phyloP scores from a whole-genome alignment of 2,329 filamentous ascomycete species.

The Neofusicoccum laricinum region DNA sequence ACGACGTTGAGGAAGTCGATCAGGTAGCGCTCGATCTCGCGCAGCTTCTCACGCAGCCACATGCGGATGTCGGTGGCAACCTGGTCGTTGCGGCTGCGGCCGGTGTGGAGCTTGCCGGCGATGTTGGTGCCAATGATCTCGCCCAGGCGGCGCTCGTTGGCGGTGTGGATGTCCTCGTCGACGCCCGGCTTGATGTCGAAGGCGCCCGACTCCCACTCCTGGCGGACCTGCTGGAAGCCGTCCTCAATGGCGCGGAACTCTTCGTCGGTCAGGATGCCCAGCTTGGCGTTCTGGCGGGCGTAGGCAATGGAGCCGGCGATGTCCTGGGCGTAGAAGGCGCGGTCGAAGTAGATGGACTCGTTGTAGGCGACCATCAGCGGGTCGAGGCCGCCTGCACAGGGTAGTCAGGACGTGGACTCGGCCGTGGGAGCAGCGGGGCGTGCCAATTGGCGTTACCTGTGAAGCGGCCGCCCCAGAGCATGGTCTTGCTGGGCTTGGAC shows the following conservation, averaged over 20 bases:
- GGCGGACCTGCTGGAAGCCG: constrained; percentile 60
- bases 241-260: constrained; percentile 74
- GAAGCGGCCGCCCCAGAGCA: constrained; percentile 62
- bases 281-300: constrained; percentile 73
- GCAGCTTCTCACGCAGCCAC: constrained; percentile 77
- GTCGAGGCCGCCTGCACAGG: constrained; percentile 67
- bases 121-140: constrained; percentile 85
- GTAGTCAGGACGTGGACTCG: background rate
- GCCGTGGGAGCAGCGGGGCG: background rate
- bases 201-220: constrained; percentile 46
- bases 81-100: constrained; percentile 84
- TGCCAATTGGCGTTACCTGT: constrained; percentile 43
- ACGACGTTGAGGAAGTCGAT: constrained; percentile 68
- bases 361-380: constrained; percentile 87
- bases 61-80: constrained; percentile 86
- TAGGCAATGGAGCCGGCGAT: constrained; percentile 79
- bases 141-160: constrained; percentile 56
- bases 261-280: constrained; percentile 67
- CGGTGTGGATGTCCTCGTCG: constrained; percentile 56
- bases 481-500: constrained; percentile 39
- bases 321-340: constrained; percentile 74
- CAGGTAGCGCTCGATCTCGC: constrained; percentile 66
- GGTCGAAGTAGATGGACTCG: constrained; percentile 75
- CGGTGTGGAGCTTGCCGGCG: constrained; percentile 87
- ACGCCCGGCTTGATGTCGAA: constrained; percentile 48